Percentiles rank a stretch among this genome's conserved stretches.
These are phyloP conservation scores for Bryum argenteum DNA, from an alignment of 225 moss, liverwort and hornwort genomes.

Conservation along the genomic window DNA sequence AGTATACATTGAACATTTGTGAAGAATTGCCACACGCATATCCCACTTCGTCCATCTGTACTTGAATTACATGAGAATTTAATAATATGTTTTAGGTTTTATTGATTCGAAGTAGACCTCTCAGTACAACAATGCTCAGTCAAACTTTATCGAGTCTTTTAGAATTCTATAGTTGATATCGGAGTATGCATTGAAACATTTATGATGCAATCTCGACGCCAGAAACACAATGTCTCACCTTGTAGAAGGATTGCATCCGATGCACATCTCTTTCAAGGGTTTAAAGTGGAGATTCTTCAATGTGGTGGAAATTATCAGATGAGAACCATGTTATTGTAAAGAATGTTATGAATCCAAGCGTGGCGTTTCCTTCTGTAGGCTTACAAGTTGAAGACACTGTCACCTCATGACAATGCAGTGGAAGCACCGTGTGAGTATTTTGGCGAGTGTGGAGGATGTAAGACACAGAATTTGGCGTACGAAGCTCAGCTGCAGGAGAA, in stretches of 20 bases:
- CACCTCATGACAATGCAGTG: conserved; percentile 82
- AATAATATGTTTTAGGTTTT: too few relatives aligned
- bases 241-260: background rate
- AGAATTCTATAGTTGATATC: too few relatives aligned
- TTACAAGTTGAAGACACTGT: conserved; percentile 92
- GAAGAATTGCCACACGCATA: too few relatives aligned
- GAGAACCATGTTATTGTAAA: conserved; percentile 1
- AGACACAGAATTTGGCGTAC: conserved; percentile 87
- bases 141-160: too few relatives aligned
- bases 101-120: too few relatives aligned
- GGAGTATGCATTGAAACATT: background rate
- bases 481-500: conserved; percentile 84
- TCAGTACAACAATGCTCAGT: too few relatives aligned
- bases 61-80: too few relatives aligned
- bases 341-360: background rate
- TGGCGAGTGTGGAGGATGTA: conserved; percentile 96
- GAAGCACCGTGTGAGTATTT: conserved; percentile 87
- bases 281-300: background rate
- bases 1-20: too few relatives aligned
- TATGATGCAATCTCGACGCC: too few relatives aligned
- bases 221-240: too few relatives aligned
- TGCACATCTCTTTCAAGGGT: background rate
- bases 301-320: conserved; percentile 5
- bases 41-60: too few relatives aligned
- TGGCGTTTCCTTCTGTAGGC: conserved; percentile 51